Percentiles rank a stretch among this genome's conserved stretches.
Evolutionary conservation across 352 stramenopile genomes (phyloP).

Genomic region (Pythium periplocum): DNA sequence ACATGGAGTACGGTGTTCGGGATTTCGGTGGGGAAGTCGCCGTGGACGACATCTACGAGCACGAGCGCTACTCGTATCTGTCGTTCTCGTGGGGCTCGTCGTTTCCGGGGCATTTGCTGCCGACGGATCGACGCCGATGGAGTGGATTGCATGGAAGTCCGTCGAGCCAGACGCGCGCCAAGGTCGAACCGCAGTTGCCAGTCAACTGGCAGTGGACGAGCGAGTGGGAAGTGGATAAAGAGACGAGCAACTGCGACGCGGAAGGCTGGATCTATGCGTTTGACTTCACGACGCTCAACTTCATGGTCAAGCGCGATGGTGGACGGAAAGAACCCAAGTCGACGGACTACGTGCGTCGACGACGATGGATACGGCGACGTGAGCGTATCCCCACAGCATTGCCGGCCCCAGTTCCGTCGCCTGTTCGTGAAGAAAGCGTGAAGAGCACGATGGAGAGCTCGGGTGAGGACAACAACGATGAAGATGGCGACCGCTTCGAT

Average conservation of each 20-base stretch:
- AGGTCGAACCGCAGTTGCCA: slow-evolving; percentile 61
- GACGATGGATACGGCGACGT: slow-evolving; percentile 58
- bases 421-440: neutral
- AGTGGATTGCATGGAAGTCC: slow-evolving; percentile 47
- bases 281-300: slow-evolving; percentile 79
- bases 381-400: slow-evolving; percentile 21
- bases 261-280: slow-evolving; percentile 78
- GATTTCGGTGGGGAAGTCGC: slow-evolving; percentile 64
- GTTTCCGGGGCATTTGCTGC: slow-evolving; percentile 62
- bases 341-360: slow-evolving; percentile 65
- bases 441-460: neutral
- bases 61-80: slow-evolving; percentile 78
- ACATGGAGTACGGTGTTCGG: slow-evolving; percentile 58
- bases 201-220: slow-evolving; percentile 64
- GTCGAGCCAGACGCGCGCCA: slow-evolving; percentile 46
- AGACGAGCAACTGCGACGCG: slow-evolving; percentile 42
- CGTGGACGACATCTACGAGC: slow-evolving; percentile 74
- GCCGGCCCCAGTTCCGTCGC: neutral
- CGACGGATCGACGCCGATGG: slow-evolving; percentile 60
- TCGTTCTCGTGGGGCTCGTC: slow-evolving; percentile 70
- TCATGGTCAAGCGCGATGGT: slow-evolving; percentile 47
- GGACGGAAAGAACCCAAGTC: slow-evolving; percentile 43
- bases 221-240: slow-evolving; percentile 52
- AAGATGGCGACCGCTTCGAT: slow-evolving; percentile 2
- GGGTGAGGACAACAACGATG: slow-evolving; percentile 1